A percentile compares a stretch with the other conserved stretches of the same genome.
These are phyloP conservation scores for Raphanus hybrid DNA, from an alignment of 441 rosid genomes.

Conservation along the genomic window DNA sequence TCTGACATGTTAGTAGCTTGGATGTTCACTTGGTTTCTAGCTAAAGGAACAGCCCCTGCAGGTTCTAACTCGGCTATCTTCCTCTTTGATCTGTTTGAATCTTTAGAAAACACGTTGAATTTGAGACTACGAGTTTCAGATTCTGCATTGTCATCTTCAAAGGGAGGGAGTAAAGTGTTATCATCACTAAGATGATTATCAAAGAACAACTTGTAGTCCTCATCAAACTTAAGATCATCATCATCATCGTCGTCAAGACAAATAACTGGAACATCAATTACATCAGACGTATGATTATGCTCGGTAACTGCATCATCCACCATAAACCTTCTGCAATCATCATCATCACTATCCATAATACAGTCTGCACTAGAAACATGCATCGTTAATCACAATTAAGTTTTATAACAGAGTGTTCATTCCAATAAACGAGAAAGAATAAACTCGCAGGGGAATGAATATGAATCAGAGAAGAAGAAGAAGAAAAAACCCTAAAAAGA, in stretches of 20 bases:
- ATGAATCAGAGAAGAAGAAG: too few species aligned
- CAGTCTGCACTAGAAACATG: too few species aligned
- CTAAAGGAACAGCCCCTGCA: background rate
- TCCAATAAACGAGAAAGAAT: too few species aligned
- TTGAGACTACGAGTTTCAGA: slow-evolving; percentile 29
- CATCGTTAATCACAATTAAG: too few species aligned
- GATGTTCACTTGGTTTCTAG: background rate
- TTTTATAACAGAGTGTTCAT: too few species aligned
- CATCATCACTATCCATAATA: too few species aligned
- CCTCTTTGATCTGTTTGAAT: slow-evolving; percentile 11
- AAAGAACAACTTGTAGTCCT: slow-evolving; percentile 15
- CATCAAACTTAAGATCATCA: slow-evolving; percentile 15
- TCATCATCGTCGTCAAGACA: slow-evolving; percentile 29
- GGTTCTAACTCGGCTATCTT: background rate
- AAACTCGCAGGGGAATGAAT: too few species aligned
- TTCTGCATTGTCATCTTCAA: slow-evolving; percentile 10
- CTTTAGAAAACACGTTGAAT: background rate
- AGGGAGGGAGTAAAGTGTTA: background rate
- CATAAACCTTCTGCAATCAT: background rate
- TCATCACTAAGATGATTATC: slow-evolving; percentile 16
- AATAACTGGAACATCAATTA: slow-evolving; percentile 21
- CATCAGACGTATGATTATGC: background rate
- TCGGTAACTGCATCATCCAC: slow-evolving; percentile 2
- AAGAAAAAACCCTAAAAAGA: slow-evolving; percentile 10
- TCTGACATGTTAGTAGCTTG: background rate